A percentile compares a stretch with the other conserved stretches of the same genome.
phyloP scores from a whole-genome alignment of 169 alveolate species.

The Babesia sp. region DNA sequence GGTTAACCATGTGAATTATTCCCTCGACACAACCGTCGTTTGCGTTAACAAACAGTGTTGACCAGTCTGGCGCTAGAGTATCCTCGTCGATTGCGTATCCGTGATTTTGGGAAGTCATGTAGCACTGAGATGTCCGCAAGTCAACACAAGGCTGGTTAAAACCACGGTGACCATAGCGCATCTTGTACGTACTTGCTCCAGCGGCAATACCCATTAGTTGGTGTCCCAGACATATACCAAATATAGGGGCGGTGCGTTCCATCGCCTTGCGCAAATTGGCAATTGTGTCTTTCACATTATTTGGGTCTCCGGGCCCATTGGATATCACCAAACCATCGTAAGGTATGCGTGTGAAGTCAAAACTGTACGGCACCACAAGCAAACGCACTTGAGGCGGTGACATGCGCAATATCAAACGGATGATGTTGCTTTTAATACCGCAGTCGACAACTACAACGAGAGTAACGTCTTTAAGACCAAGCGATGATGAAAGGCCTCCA shows the following conservation, averaged over 20 bases:
- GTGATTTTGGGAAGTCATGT: slow-evolving; percentile 86
- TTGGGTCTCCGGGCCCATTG: slow-evolving; percentile 89
- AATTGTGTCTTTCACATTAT: slow-evolving; percentile 68
- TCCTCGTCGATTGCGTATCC: slow-evolving; percentile 74
- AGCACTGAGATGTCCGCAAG: slow-evolving; percentile 82
- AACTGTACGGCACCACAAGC: slow-evolving; percentile 76
- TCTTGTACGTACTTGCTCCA: slow-evolving; percentile 83
- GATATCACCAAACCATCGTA: slow-evolving; percentile 84
- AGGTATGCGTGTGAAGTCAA: slow-evolving; percentile 74
- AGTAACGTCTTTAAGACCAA: slow-evolving; percentile 41
- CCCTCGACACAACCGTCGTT: slow-evolving; percentile 86
- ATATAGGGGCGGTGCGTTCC: slow-evolving; percentile 74
- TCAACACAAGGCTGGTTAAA: slow-evolving; percentile 88
- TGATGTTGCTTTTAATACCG: slow-evolving; percentile 84
- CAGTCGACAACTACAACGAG: slow-evolving; percentile 82
- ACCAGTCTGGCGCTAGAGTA: slow-evolving; percentile 65
- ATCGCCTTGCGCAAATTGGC: slow-evolving; percentile 64
- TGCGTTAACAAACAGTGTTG: slow-evolving; percentile 81
- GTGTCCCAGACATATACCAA: slow-evolving; percentile 87
- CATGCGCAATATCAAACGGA: slow-evolving; percentile 63
- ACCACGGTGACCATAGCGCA: slow-evolving; percentile 85
- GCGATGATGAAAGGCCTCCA: background rate
- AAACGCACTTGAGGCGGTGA: slow-evolving; percentile 53
- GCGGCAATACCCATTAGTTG: slow-evolving; percentile 85
- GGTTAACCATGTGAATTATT: slow-evolving; percentile 73